A percentile compares a stretch with the other conserved stretches of the same genome.
Evolutionary conservation across 495 filamentous ascomycete species (phyloP).

Genomic region (Bacidia gigantensis): DNA sequence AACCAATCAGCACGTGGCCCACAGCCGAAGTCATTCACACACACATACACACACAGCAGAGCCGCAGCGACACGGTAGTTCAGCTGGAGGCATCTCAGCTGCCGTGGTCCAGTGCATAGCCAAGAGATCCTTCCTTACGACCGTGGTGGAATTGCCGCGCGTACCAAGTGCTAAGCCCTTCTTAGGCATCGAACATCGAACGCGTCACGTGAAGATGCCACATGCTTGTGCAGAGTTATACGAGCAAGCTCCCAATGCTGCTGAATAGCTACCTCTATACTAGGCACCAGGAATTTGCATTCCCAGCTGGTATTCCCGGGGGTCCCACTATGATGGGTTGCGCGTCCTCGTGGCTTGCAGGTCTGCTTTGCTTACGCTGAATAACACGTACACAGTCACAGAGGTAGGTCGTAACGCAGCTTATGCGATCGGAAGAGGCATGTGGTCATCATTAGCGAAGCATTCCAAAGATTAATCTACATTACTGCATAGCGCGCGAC

Average conservation of each 20-base stretch:
- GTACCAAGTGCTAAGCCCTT: not conserved
- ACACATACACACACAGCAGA: too few relatives aligned
- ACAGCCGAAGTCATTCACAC: not conserved
- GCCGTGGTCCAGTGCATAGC: not conserved
- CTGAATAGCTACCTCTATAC: too few relatives aligned
- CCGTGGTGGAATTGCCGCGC: not conserved
- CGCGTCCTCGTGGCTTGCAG: not conserved
- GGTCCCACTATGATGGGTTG: too few relatives aligned
- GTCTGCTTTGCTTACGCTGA: not conserved
- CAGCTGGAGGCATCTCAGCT: too few relatives aligned
- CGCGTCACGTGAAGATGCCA: not conserved
- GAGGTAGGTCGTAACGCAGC: not conserved
- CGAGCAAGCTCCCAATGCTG: too few relatives aligned
- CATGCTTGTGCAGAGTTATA: not conserved
- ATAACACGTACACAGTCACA: not conserved
- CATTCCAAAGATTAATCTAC: not conserved
- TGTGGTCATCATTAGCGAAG: not conserved
- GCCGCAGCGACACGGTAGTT: too few relatives aligned
- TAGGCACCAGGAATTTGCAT: not conserved
- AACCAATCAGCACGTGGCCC: not conserved
- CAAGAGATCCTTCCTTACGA: too few relatives aligned
- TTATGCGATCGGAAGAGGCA: not conserved
- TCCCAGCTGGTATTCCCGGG: not conserved
- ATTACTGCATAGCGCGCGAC: not conserved
- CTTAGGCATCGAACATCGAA: not conserved